These are phyloP conservation scores for Linum lewisii DNA, from an alignment of 345 rosid genomes.

Conservation along the genomic window DNA sequence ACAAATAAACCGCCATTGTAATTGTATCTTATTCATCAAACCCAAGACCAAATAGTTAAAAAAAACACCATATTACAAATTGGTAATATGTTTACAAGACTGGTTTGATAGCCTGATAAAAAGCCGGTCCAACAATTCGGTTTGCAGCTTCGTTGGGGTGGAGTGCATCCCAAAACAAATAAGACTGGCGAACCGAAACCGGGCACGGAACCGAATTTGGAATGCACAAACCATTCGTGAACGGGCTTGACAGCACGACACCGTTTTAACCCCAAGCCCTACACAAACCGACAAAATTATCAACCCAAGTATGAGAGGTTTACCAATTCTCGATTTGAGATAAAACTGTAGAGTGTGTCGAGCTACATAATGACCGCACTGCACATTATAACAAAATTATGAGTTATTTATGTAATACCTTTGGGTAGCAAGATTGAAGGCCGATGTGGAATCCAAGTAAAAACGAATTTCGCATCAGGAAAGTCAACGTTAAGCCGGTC, in stretches of 20 bases:
- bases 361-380: too few relatives aligned
- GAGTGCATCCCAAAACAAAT: neutral
- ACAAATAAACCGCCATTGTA: neutral
- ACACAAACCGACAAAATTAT: neutral
- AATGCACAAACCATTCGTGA: neutral
- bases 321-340: too few relatives aligned
- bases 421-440: neutral
- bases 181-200: neutral
- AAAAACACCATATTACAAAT: too few relatives aligned
- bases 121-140: neutral
- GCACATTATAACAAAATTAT: too few relatives aligned
- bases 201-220: neutral
- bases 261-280: neutral
- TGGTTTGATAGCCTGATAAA: neutral
- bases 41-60: too few relatives aligned
- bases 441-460: neutral
- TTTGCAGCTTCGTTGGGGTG: neutral
- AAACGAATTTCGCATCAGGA: conserved; percentile 4
- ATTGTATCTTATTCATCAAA: too few relatives aligned
- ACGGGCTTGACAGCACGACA: neutral
- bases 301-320: too few relatives aligned
- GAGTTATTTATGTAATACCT: neutral
- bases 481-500: conserved; percentile 1
- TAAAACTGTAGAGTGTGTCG: too few relatives aligned
- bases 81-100: neutral